phyloP scores from a whole-genome alignment of 139 green algal genomes.

The Tetradesmus obliquus region DNA sequence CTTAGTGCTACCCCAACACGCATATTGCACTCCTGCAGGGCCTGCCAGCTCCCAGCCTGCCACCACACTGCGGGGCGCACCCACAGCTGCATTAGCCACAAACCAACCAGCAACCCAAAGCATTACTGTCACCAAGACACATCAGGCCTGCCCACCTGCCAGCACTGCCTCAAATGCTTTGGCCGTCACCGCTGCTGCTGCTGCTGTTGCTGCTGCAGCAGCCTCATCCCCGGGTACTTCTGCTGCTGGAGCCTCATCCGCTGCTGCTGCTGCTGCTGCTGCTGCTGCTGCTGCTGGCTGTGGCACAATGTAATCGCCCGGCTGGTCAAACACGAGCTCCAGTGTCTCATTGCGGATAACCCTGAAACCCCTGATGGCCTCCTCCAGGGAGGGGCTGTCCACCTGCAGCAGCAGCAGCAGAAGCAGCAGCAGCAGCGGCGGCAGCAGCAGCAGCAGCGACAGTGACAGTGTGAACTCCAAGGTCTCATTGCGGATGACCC shows the following conservation, averaged over 20 bases:
- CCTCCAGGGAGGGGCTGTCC: constrained; percentile 65
- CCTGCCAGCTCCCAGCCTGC: too few relatives aligned
- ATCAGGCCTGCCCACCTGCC: not conserved
- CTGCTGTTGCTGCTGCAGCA: not conserved
- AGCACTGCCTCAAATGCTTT: constrained; percentile 12
- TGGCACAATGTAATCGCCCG: constrained; percentile 51
- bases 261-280: not conserved
- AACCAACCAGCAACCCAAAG: too few relatives aligned
- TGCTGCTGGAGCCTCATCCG: not conserved
- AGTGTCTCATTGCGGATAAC: constrained; percentile 62
- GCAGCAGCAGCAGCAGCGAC: not conserved
- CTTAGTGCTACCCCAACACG: too few relatives aligned
- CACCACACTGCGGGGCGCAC: too few relatives aligned
- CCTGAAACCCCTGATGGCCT: constrained; percentile 77
- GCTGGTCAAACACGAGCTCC: constrained; percentile 61
- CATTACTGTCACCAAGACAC: too few relatives aligned
- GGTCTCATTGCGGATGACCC: not conserved
- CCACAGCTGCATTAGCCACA: not conserved
- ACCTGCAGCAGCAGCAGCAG: constrained; percentile 41
- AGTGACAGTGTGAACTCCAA: not conserved
- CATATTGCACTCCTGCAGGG: too few relatives aligned
- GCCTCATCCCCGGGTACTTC: not conserved
- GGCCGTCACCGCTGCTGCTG: not conserved
- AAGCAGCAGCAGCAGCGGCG: not conserved
- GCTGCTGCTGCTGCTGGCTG: constrained; percentile 20